Evolutionary conservation across 129 eudicot genomes (phyloP).

Genomic region (Erigeron canadensis): DNA sequence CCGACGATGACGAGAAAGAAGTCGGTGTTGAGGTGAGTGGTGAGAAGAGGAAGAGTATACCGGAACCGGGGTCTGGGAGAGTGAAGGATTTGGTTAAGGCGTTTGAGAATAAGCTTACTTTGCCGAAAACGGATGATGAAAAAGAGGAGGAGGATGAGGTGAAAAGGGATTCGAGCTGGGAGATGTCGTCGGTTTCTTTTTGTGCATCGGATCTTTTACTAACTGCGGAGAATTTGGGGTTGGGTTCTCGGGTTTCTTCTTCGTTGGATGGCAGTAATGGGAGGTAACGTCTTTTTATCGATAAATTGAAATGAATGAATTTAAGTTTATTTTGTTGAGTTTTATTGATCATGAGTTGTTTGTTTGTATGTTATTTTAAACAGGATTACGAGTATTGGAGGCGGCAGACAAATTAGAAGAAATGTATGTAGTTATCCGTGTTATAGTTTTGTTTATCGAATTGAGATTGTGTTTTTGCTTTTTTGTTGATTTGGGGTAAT

Average conservation of each 20-base stretch:
- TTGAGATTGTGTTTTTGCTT: slow-evolving; percentile 10
- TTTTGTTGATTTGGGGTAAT: slow-evolving; percentile 11
- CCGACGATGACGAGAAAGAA: slow-evolving; percentile 23
- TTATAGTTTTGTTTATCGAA: neutral
- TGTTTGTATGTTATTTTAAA: slow-evolving; percentile 33
- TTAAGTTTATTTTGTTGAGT: neutral
- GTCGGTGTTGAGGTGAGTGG: slow-evolving; percentile 28
- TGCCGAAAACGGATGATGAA: slow-evolving; percentile 44
- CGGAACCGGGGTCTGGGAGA: slow-evolving; percentile 65
- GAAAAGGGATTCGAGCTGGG: slow-evolving; percentile 42
- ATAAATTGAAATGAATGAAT: too few species aligned
- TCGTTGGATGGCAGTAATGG: slow-evolving; percentile 68
- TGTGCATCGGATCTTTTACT: slow-evolving; percentile 62
- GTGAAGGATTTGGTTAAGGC: slow-evolving; percentile 84
- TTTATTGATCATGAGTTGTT: slow-evolving; percentile 12
- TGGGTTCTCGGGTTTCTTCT: slow-evolving; percentile 53
- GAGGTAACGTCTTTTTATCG: slow-evolving; percentile 47
- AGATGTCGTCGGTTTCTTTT: slow-evolving; percentile 53
- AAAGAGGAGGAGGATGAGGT: slow-evolving; percentile 23
- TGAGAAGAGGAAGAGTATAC: slow-evolving; percentile 52
- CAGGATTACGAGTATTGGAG: slow-evolving; percentile 51
- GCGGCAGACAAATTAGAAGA: slow-evolving; percentile 67
- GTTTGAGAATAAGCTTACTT: slow-evolving; percentile 66
- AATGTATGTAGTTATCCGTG: slow-evolving; percentile 46
- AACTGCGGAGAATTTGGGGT: slow-evolving; percentile 77